Conservation (phyloP, 352 stramenopile genomes). For the Globisporangium paroecandrum region DNA sequence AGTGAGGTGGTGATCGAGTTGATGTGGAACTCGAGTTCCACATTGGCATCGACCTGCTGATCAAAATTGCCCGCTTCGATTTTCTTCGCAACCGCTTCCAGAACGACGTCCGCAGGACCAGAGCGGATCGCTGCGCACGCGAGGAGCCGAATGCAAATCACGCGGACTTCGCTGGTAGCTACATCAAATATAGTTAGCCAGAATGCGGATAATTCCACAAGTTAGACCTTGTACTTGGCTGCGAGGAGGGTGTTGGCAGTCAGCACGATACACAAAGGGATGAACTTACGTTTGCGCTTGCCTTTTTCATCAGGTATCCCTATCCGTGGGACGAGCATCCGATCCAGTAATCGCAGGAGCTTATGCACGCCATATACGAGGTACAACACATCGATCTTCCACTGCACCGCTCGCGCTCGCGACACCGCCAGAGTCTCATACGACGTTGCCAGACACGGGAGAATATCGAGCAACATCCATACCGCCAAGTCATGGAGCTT, state of each 20-base stretch:
- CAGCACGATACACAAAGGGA: neutral
- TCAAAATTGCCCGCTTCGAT: slow-evolving; percentile 27
- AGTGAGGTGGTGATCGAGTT: slow-evolving; percentile 34
- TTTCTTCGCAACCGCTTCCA: slow-evolving; percentile 34
- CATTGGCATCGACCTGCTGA: slow-evolving; percentile 40
- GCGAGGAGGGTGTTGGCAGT: too few relatives aligned
- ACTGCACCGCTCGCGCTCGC: slow-evolving; percentile 40
- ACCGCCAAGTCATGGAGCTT: slow-evolving; percentile 52
- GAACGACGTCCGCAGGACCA: slow-evolving; percentile 32
- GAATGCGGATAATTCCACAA: neutral
- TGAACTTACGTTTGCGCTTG: slow-evolving; percentile 35
- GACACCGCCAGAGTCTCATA: slow-evolving; percentile 54
- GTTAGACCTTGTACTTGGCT: too few relatives aligned
- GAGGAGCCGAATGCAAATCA: slow-evolving; percentile 50
- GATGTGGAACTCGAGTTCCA: slow-evolving; percentile 48
- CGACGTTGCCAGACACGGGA: slow-evolving; percentile 36
- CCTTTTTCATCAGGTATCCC: slow-evolving; percentile 17
- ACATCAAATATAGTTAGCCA: neutral
- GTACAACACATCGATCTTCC: slow-evolving; percentile 76
- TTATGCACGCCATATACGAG: slow-evolving; percentile 57
- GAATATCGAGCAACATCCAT: slow-evolving; percentile 47
- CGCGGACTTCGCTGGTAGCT: slow-evolving; percentile 47
- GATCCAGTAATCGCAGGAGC: slow-evolving; percentile 44
- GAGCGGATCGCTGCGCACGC: slow-evolving; percentile 41
- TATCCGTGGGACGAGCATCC: slow-evolving; percentile 38